These are phyloP conservation scores for Cystobasidium tubakii DNA, from an alignment of 768 basidiomycete genomes.

Conservation along the genomic window DNA sequence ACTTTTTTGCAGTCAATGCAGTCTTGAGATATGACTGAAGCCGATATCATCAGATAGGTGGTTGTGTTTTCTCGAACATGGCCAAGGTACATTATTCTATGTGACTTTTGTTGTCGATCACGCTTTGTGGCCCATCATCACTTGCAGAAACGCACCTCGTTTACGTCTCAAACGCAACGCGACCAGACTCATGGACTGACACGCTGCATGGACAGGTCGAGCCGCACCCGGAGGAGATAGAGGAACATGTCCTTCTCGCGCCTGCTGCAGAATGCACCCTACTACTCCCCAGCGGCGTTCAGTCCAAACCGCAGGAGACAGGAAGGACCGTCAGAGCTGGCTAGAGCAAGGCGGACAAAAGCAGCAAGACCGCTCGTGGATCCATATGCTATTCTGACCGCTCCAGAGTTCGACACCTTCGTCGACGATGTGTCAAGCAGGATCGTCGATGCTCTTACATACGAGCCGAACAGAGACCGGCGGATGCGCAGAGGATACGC, in stretches of 20 bases:
- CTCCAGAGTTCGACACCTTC: slow-evolving; percentile 27
- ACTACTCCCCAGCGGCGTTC: slow-evolving; percentile 25
- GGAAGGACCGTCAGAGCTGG: background rate
- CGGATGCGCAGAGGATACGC: slow-evolving; percentile 21
- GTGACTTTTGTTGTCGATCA: too few relatives aligned
- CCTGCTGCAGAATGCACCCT: slow-evolving; percentile 23
- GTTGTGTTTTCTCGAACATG: too few relatives aligned
- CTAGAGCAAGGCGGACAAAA: background rate
- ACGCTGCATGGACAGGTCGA: too few relatives aligned
- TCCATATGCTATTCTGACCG: slow-evolving; percentile 20
- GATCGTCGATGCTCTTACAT: slow-evolving; percentile 19
- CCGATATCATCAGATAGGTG: too few relatives aligned
- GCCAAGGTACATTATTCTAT: too few relatives aligned
- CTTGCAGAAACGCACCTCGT: too few relatives aligned
- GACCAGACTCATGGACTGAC: too few relatives aligned
- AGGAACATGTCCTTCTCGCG: slow-evolving; percentile 19
- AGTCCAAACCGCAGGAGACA: background rate
- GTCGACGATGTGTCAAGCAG: slow-evolving; percentile 15
- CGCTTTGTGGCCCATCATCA: too few relatives aligned
- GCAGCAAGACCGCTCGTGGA: slow-evolving; percentile 22
- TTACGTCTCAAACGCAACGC: too few relatives aligned
- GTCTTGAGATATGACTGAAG: too few relatives aligned
- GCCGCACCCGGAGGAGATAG: background rate
- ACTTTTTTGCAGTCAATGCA: too few relatives aligned
- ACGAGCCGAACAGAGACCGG: slow-evolving; percentile 13